Evolutionary conservation across 208 protist species (phyloP).

Genomic region (Acanthamoeba healyi): DNA sequence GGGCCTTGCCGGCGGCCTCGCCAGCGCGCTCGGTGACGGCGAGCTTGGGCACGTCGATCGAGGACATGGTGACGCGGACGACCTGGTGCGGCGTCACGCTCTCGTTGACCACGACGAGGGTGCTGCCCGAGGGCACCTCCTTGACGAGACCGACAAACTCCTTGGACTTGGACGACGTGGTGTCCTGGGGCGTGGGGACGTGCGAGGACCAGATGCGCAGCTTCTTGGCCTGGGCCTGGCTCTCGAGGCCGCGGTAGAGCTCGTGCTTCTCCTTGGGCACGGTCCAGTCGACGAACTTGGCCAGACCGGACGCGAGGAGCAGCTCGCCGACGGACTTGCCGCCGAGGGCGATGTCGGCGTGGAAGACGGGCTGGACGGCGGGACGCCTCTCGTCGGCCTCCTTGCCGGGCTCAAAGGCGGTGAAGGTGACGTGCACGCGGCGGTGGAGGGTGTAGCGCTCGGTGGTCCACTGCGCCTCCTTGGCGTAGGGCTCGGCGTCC

Average conservation of each 20-base stretch:
- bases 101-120: slow-evolving; percentile 78
- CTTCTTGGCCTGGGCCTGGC: slow-evolving; percentile 58
- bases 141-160: slow-evolving; percentile 64
- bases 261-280: slow-evolving; percentile 71
- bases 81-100: neutral
- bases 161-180: neutral
- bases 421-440: slow-evolving; percentile 45
- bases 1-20: neutral
- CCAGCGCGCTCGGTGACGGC: neutral
- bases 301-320: slow-evolving; percentile 36
- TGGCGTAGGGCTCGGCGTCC: slow-evolving; percentile 64
- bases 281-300: slow-evolving; percentile 69
- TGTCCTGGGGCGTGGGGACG: neutral
- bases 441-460: slow-evolving; percentile 66
- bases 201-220: slow-evolving; percentile 73
- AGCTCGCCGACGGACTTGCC: slow-evolving; percentile 74
- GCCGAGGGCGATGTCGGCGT: slow-evolving; percentile 52
- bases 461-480: slow-evolving; percentile 76
- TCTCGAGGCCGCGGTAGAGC: neutral
- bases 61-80: slow-evolving; percentile 63
- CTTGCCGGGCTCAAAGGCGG: slow-evolving; percentile 73
- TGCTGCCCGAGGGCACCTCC: slow-evolving; percentile 81
- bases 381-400: slow-evolving; percentile 19
- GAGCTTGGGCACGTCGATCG: slow-evolving; percentile 70
- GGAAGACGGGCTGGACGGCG: slow-evolving; percentile 38